phyloP scores from a whole-genome alignment of 495 filamentous ascomycete species.

The Letharia lupina region DNA sequence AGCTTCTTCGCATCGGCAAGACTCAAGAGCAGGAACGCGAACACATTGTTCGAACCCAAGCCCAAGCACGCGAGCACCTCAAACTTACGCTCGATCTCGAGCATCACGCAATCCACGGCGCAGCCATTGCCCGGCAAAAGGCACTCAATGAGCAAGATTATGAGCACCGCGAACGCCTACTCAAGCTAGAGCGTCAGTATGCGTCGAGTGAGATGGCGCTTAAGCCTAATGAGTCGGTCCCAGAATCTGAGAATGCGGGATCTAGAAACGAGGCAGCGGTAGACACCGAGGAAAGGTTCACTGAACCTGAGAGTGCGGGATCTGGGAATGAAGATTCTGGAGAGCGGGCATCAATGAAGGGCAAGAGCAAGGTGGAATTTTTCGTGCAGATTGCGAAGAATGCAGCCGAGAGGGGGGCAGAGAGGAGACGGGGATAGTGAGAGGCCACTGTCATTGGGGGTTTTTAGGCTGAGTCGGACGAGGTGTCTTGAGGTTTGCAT shows the following conservation, averaged over 20 bases:
- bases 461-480: background rate
- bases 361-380: background rate
- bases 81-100: background rate
- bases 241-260: background rate
- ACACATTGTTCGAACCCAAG: background rate
- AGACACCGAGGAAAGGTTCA: background rate
- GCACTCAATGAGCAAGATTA: background rate
- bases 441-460: background rate
- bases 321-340: background rate
- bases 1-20: background rate
- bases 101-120: background rate
- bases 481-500: background rate
- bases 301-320: background rate
- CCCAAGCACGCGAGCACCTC: background rate
- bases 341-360: background rate
- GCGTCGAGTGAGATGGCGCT: background rate
- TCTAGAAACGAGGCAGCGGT: background rate
- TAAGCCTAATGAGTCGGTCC: background rate
- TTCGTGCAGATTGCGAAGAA: background rate
- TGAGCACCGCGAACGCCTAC: background rate
- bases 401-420: background rate
- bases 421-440: background rate
- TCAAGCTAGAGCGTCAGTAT: background rate
- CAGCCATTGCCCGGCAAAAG: background rate
- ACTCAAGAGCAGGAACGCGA: background rate